phyloP scores from a whole-genome alignment of 768 basidiomycete species.

The Floccularia luteovirens region DNA sequence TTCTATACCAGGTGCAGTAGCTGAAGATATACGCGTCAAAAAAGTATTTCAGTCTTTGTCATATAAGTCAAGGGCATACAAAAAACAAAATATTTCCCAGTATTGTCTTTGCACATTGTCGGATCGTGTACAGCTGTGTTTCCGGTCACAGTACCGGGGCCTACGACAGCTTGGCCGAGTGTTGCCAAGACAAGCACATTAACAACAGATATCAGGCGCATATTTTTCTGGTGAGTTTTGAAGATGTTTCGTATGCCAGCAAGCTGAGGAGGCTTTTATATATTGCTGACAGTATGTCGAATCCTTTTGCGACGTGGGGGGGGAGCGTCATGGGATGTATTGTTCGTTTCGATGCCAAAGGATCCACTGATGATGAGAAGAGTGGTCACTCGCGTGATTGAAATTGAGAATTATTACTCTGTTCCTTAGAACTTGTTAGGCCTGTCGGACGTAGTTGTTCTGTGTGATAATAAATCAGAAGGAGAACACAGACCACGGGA shows the following conservation, averaged over 20 bases:
- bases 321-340: no score
- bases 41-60: background rate
- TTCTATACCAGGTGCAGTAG: conserved; percentile 37
- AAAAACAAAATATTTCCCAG: conserved; percentile 40
- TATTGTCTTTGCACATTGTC: conserved; percentile 39
- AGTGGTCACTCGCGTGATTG: no score
- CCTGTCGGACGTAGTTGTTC: background rate
- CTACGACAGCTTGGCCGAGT: conserved; percentile 19
- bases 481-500: background rate
- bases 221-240: conserved; percentile 5
- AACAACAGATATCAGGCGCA: conserved; percentile 7
- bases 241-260: background rate
- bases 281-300: no score
- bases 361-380: no score
- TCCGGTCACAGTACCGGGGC: conserved; percentile 29
- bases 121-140: conserved; percentile 40
- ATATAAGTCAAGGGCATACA: conserved; percentile 20
- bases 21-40: conserved; percentile 11
- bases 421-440: no score
- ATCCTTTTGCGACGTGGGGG: no score
- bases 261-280: no score
- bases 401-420: no score
- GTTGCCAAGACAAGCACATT: conserved; percentile 9
- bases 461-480: background rate
- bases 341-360: no score